These are phyloP conservation scores for Cladosporium halotolerans DNA, from an alignment of 2,329 filamentous ascomycete species.

Conservation along the genomic window DNA sequence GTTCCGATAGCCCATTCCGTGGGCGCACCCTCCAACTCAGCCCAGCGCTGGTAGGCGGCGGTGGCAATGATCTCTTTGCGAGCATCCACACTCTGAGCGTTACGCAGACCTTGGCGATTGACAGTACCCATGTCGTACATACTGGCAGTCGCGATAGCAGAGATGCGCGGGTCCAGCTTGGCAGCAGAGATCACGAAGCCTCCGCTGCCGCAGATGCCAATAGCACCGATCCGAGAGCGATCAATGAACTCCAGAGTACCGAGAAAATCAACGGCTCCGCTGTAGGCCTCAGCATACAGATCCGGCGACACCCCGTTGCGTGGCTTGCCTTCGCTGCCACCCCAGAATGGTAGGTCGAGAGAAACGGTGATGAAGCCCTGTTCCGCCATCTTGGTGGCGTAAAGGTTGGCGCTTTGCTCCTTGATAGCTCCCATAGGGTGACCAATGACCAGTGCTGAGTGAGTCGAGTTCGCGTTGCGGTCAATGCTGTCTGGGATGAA, in stretches of 20 bases:
- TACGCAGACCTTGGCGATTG: slow-evolving; percentile 2
- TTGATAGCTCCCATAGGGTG: slow-evolving; percentile 12
- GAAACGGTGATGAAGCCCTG: slow-evolving; percentile 13
- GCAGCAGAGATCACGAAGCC: slow-evolving; percentile 8
- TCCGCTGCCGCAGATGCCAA: slow-evolving; percentile 13
- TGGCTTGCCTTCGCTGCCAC: slow-evolving; percentile 8
- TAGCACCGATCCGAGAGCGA: slow-evolving; percentile 7
- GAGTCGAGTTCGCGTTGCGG: background rate
- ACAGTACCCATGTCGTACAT: slow-evolving; percentile 14
- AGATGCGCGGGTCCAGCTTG: slow-evolving; percentile 10
- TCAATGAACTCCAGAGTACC: background rate
- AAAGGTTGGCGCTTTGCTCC: slow-evolving; percentile 12
- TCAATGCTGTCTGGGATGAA: slow-evolving; percentile 9
- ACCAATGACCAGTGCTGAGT: slow-evolving; percentile 9
- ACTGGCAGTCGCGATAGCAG: slow-evolving; percentile 9
- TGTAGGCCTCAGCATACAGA: slow-evolving; percentile 9
- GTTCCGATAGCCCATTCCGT: background rate
- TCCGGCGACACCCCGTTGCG: slow-evolving; percentile 8
- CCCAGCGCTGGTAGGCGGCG: background rate
- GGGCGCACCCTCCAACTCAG: background rate
- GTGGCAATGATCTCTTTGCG: background rate
- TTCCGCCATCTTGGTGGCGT: slow-evolving; percentile 13
- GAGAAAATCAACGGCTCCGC: slow-evolving; percentile 11
- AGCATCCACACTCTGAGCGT: background rate
- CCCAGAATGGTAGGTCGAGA: slow-evolving; percentile 10